Evolutionary conservation across 2,329 filamentous ascomycete species (phyloP).

Genomic region (Aspergillus clavatus): DNA sequence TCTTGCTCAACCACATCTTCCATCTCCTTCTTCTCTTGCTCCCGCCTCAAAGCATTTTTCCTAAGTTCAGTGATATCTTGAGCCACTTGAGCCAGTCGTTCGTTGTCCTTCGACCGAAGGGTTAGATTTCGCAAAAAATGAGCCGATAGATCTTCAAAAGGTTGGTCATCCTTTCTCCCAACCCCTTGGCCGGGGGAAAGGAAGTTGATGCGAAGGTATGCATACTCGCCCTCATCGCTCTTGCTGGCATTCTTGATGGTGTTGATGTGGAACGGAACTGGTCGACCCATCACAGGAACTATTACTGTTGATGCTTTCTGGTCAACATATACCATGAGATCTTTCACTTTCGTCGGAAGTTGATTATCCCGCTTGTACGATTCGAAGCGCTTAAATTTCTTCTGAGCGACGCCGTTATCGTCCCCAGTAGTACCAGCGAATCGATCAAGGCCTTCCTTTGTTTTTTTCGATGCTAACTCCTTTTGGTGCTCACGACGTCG

Average conservation of each 20-base stretch:
- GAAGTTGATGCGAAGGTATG: conserved; percentile 94
- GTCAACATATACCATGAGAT: conserved; percentile 85
- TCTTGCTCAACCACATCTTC: conserved; percentile 99
- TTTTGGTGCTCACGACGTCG: conserved; percentile 88
- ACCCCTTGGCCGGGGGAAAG: conserved; percentile 95
- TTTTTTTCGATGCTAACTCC: conserved; percentile 80
- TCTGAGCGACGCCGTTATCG: conserved; percentile 84
- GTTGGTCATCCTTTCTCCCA: conserved; percentile 92
- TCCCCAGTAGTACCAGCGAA: conserved; percentile 82
- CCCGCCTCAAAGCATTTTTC: conserved; percentile 82
- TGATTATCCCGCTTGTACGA: conserved; percentile 98
- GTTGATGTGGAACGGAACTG: conserved; percentile 94
- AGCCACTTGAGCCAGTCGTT: conserved; percentile 84
- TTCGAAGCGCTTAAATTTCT: conserved; percentile 98
- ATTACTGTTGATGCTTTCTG: conserved; percentile 85
- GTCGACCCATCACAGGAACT: conserved; percentile 92
- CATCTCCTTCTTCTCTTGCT: conserved; percentile 99
- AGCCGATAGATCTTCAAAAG: conserved; percentile 91
- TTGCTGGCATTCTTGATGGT: conserved; percentile 99
- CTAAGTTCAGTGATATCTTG: conserved; percentile 95
- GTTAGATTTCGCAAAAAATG: conserved; percentile 96
- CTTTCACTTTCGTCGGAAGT: conserved; percentile 74
- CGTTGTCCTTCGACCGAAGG: conserved; percentile 83
- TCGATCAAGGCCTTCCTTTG: conserved; percentile 76
- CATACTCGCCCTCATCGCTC: conserved; percentile 90